phyloP scores from a whole-genome alignment of 177 flowering plant species.

The Vitis hybrid region DNA sequence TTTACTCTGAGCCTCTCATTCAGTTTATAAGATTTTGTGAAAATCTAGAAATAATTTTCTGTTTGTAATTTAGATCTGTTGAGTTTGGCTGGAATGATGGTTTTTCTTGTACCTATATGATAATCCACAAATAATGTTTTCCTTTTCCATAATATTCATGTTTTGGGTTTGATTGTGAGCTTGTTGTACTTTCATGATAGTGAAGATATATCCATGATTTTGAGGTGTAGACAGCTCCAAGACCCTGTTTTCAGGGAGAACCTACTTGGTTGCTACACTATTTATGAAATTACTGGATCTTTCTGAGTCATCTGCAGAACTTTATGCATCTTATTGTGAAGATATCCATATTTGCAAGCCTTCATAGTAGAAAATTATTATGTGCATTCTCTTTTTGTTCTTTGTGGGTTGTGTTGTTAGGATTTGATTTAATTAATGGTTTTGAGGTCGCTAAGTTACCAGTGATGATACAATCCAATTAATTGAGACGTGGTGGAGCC shows the following conservation, averaged over 20 bases:
- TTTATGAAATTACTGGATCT: constrained; percentile 13
- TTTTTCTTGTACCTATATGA: too few species aligned
- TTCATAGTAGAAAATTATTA: neutral
- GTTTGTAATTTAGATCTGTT: neutral
- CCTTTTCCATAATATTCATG: too few species aligned
- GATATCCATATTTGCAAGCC: neutral
- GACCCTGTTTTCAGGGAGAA: constrained; percentile 30
- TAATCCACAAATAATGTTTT: too few species aligned
- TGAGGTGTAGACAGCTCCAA: constrained; percentile 21
- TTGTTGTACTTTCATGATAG: constrained; percentile 7
- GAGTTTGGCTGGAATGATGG: neutral
- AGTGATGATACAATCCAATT: constrained; percentile 27
- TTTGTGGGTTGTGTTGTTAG: neutral
- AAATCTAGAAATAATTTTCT: neutral
- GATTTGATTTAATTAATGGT: neutral
- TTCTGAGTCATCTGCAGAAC: neutral
- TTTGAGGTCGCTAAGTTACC: constrained; percentile 7
- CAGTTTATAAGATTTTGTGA: neutral
- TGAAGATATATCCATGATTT: constrained; percentile 9
- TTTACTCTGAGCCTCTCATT: constrained; percentile 52
- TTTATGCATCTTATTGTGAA: neutral
- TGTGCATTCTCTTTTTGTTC: neutral
- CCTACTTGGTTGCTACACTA: constrained; percentile 18
- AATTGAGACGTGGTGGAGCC: constrained; percentile 31
- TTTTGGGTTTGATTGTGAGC: too few species aligned